Base-by-base conservation (phyloP, 257 asterid genomes). In the Solanum dulcamara region DNA sequence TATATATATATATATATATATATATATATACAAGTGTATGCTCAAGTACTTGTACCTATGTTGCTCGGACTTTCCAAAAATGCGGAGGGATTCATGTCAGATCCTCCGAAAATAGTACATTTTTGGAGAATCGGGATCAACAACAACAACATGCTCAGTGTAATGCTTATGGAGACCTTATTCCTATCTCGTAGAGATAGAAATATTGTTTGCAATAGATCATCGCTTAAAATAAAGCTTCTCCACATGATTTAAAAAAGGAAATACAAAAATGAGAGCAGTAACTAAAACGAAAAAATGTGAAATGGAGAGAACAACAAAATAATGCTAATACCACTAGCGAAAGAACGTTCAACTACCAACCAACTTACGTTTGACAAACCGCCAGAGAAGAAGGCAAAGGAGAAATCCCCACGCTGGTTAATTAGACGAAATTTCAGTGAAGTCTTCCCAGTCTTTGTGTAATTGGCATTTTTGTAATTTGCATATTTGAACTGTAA, bases 361-460 rank as follows among this genome's bases (percentile, higher is more conserved):
- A 0, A 51, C 10, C 18, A 51, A 51, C 24, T 51, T 55, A 91
- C 98, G 68, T 87, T 88, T 57, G 92, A 84, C 50, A 93, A 81
- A 79, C 98, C 97, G n/a, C 97, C 98, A 48, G 93, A 72, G 82
- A 94, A 94, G 85, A 93, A 87, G 14, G 92, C 97, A 81, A 94
- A 93, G 6, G 98, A 90, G 86, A 93, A 94, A 91, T 94, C 97
- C 32, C 92, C 89, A 6, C 98, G 90, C 66, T 91, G 93, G 81
- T 91, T 92, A 85, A 92, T 92, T 87, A 92, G 17, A 74, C 82
- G 90, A 83, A 92, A 92, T 88, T 84, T 90, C 67, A 91, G 22
- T 6, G 85, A 70, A 8, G 93, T 82, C 60, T 74, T 86, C 4
- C 96, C 96, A 2, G 80, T 87, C 62, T 10, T 26, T 8, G 81